Percentiles rank a stretch among this genome's conserved stretches.
phyloP scores from a whole-genome alignment of 495 filamentous ascomycete genomes.

The Penicillium cataractarum region DNA sequence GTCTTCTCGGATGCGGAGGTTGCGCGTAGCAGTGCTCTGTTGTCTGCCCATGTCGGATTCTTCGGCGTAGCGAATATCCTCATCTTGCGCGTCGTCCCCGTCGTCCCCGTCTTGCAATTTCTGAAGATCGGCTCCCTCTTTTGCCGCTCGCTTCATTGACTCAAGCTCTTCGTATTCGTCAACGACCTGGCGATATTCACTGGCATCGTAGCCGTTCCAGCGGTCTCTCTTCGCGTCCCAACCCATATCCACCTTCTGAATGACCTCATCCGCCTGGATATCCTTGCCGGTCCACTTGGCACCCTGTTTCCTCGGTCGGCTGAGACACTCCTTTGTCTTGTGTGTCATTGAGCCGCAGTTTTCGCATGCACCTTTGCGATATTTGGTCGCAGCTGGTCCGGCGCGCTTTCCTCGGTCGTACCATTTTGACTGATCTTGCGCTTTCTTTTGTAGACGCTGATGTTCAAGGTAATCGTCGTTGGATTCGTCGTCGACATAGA shows the following conservation, averaged over 20 bases:
- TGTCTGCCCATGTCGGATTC: constrained; percentile 96
- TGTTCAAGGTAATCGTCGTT: constrained; percentile 93
- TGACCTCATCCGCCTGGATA: constrained; percentile 89
- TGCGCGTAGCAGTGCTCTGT: constrained; percentile 85
- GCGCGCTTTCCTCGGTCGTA: constrained; percentile 83
- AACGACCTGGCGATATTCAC: constrained; percentile 81
- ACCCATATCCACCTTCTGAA: constrained; percentile 80
- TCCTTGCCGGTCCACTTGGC: constrained; percentile 91
- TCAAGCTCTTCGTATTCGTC: constrained; percentile 89
- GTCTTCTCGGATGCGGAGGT: constrained; percentile 91
- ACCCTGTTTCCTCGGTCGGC: constrained; percentile 84
- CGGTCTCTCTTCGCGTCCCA: constrained; percentile 99
- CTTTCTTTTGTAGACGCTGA: constrained; percentile 80
- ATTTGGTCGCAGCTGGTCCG: constrained; percentile 89
- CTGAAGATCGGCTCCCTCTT: constrained; percentile 45
- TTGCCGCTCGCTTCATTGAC: constrained; percentile 67
- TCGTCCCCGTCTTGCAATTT: constrained; percentile 55
- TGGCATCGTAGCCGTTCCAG: constrained; percentile 95
- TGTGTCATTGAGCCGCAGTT: constrained; percentile 98
- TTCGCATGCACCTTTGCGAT: constrained; percentile 95
- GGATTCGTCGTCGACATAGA: constrained; percentile 87
- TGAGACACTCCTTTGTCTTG: constrained; percentile 91
- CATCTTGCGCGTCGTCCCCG: constrained; percentile 57
- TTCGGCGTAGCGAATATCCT: constrained; percentile 84
- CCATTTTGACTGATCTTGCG: constrained; percentile 74